Base-by-base conservation (phyloP, 495 filamentous ascomycete species). In the Letharia lupina region DNA sequence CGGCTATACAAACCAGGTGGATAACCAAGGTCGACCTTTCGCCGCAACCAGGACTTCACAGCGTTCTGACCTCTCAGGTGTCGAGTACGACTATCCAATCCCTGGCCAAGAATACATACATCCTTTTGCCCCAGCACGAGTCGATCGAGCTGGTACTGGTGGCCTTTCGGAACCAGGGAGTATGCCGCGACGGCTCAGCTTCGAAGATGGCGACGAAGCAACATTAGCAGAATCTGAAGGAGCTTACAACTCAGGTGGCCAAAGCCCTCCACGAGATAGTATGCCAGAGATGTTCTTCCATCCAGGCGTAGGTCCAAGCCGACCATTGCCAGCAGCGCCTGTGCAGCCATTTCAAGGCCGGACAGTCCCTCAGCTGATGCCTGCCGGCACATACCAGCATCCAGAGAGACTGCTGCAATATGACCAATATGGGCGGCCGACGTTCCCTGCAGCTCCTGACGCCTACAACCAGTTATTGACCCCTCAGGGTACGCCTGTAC, bases 211-310 rank as follows among this genome's bases (percentile, higher is more conserved):
- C 0, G 94, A 96, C 71, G 94, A 98, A 71, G 70, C 78, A 72
- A 74, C 77, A 18, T 73, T 84, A 59, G 77, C 77, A 15, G 78
- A 89, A 72, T 69, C 82, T 67, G 62, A 75, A 78, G 69, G 78
- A 75, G 73, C 83, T 71, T 69, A 80, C 67, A 71, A 80, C 68
- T 75, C 86, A 71, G 77, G 79, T 74, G 69, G 87, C 50, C 80
- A 83, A 59, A 81, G 79, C 61, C 80, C 80, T 42, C 73, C 80
- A 31, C 73, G 84, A 61, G 89, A 89, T 52, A 88, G 87, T 59
- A 88, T 89, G 64, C 89, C 87, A 23, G 95, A 97, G 69, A 85
- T 98, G 74, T 98, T 98, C 73, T 98, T 91, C 74, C 92, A 96
- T 72, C 94, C 92, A 10, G 89, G 89, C 5, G 84, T 91, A 72